Evolutionary conservation across 78 protist species (phyloP).

Genomic region (Guillardia theta): DNA sequence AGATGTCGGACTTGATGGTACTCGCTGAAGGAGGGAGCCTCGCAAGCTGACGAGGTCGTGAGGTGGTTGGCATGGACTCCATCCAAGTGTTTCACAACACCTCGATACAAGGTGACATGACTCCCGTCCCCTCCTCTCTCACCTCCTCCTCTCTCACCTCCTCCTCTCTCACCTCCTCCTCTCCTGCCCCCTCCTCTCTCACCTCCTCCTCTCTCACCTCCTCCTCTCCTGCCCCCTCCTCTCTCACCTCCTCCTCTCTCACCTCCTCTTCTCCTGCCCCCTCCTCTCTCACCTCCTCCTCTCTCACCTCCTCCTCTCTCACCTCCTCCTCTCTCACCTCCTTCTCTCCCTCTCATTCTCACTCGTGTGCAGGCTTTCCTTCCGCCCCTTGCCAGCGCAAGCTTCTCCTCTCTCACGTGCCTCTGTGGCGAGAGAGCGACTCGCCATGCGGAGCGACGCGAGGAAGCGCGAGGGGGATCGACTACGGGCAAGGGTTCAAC

Average conservation of each 20-base stretch:
- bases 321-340: background rate
- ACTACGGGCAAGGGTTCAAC: no score
- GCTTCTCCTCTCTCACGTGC: no score
- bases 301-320: background rate
- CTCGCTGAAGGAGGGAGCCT: background rate
- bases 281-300: background rate
- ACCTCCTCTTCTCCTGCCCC: background rate
- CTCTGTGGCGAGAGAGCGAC: no score
- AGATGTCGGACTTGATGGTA: background rate
- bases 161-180: background rate
- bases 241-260: background rate
- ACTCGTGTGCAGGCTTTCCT: background rate
- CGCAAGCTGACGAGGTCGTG: background rate
- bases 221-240: background rate
- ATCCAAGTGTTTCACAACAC: no score
- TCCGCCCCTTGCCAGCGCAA: no score
- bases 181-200: background rate
- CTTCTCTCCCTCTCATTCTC: background rate
- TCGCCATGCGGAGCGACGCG: no score
- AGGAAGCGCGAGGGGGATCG: no score
- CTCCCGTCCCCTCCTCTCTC: background rate
- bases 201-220: background rate
- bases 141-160: background rate
- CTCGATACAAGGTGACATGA: no score
- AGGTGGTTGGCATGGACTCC: no score